Evolutionary conservation across 257 asterid species (phyloP), one percentile per base, ranked within the genome.

Genomic region (Jacaranda copaia): DNA sequence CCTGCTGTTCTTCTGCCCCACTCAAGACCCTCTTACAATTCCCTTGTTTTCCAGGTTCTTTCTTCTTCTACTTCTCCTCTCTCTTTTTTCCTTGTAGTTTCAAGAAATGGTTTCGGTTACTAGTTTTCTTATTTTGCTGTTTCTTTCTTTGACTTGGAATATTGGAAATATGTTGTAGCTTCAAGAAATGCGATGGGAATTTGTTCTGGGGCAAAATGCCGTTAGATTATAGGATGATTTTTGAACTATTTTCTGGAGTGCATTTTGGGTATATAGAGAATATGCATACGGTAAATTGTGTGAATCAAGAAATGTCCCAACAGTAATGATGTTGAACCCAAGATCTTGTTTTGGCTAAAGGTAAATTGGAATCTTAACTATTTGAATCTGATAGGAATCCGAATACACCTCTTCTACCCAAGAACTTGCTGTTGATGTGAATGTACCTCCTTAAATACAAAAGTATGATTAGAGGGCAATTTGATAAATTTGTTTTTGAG

Each of bases 1-100:
- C 87, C 91, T 78, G 72, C 87, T 69, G 68, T 77, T 57, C 49
- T 82, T 2, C 67, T 86, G 52, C 84, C 88, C 59, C 85, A 81
- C 5, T 72, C 89, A 73, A 83, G 79, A 36, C 96, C 93, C 3
- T 83, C 92, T 68, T 87, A 89, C 81, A 88, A 91, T 73, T 56
- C 96, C 73, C 94, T 88, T 62, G 94, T 87, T 73, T 91, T 88
- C 77, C 94, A 93, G 96, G 98, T 91, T 74, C 32, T 25, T 25
- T 25, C 32, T 25, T 25, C 32, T n/a, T 32, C 3, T 45, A 43
- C 46, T 42, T 42, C 69, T 12, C 15, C 20, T 36, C 5, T 42
- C 69, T 12, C 15, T 36, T 36, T 18, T 40, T 42, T n/a, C 13
- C 25, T 16, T 65, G 14, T 16, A 12, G 5, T 58, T 49, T 55